Evolutionary conservation across 2,329 filamentous ascomycete genomes (phyloP).

Genomic region (Pseudocercospora eumusae): DNA sequence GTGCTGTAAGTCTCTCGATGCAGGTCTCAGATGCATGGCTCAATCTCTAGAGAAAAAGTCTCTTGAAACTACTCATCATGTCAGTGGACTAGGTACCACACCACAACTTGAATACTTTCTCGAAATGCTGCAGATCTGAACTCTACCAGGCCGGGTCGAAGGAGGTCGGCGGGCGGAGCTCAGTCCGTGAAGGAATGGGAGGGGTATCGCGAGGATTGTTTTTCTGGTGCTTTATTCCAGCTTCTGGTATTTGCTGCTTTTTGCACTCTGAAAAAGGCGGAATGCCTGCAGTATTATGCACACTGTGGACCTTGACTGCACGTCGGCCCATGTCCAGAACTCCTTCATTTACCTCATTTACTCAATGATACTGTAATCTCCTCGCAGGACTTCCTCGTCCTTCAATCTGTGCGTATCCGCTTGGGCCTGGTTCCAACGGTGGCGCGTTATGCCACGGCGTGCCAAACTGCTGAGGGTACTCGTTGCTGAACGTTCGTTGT

Average conservation of each 20-base stretch:
- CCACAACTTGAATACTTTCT: neutral
- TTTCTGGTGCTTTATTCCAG: neutral
- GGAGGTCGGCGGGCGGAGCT: neutral
- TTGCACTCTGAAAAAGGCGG: neutral
- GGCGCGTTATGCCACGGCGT: slow-evolving; percentile 37
- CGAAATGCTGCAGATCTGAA: neutral
- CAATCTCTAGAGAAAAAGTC: neutral
- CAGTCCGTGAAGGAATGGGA: neutral
- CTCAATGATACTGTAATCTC: slow-evolving; percentile 37
- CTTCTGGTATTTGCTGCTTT: neutral
- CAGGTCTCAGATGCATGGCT: neutral
- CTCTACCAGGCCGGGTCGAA: neutral
- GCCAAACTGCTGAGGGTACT: slow-evolving; percentile 30
- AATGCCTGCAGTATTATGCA: neutral
- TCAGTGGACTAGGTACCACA: neutral
- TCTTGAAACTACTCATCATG: neutral
- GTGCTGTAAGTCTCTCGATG: neutral
- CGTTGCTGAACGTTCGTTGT: slow-evolving; percentile 37
- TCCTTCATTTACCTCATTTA: neutral
- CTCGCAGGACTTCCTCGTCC: slow-evolving; percentile 39
- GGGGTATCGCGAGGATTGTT: neutral
- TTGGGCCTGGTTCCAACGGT: slow-evolving; percentile 39
- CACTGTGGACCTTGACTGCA: neutral
- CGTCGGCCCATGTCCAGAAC: neutral
- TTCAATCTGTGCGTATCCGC: slow-evolving; percentile 37